Conservation (phyloP, 2,329 filamentous ascomycete genomes). For the Xylaria sp. region DNA sequence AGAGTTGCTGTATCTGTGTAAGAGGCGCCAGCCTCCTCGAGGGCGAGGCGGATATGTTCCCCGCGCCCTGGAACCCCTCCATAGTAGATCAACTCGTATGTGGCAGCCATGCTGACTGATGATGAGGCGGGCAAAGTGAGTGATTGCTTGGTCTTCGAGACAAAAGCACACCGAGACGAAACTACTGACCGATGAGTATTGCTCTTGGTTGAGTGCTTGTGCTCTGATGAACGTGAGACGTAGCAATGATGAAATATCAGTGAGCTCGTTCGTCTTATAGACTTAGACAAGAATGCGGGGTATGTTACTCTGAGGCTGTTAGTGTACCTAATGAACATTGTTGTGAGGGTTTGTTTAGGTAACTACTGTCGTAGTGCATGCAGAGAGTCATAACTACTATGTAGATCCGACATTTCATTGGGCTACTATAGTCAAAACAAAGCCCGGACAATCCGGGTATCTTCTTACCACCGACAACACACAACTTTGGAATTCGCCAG, state of each 20-base stretch:
- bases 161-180: background rate
- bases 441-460: background rate
- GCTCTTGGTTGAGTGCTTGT: no score
- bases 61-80: conserved; percentile 75
- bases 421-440: background rate
- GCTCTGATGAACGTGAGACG: background rate
- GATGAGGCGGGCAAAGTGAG: background rate
- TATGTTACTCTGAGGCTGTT: conserved; percentile 7
- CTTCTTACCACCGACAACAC: background rate
- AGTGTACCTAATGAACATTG: conserved; percentile 8
- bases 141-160: background rate
- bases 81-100: conserved; percentile 75
- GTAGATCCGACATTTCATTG: background rate
- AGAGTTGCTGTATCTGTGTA: conserved; percentile 67
- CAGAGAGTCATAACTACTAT: no score
- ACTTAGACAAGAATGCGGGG: conserved; percentile 15
- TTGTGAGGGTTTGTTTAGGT: conserved; percentile 5
- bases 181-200: background rate
- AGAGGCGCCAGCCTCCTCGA: conserved; percentile 71
- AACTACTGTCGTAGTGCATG: background rate
- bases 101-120: conserved; percentile 39
- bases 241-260: background rate
- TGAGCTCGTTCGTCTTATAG: background rate
- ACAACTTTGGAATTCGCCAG: no score
- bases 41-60: conserved; percentile 75